A percentile compares a stretch with the other conserved stretches of the same genome.
Evolutionary conservation across 495 filamentous ascomycete species (phyloP).

Genomic region (Amniculicola lignicola): DNA sequence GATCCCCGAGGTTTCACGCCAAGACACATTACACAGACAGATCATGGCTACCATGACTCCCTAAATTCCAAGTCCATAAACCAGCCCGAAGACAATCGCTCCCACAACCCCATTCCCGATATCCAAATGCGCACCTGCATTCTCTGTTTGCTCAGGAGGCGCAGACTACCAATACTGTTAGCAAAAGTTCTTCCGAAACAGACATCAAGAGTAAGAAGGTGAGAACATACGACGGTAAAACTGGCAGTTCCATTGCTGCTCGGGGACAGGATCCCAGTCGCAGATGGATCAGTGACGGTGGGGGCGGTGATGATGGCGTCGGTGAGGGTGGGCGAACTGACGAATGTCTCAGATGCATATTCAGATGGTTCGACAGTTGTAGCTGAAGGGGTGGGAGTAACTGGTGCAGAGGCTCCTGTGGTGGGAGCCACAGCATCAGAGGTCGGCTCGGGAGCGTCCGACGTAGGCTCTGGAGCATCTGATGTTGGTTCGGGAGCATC

Average conservation of each 20-base stretch:
- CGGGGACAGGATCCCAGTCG: too few relatives aligned
- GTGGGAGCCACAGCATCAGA: neutral
- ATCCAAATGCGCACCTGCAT: neutral
- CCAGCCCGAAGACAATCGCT: neutral
- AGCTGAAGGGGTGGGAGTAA: neutral
- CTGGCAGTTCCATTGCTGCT: neutral
- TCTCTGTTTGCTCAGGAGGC: neutral
- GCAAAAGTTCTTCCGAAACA: too few relatives aligned
- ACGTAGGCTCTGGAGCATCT: too few relatives aligned
- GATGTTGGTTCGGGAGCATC: too few relatives aligned
- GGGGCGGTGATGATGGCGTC: neutral
- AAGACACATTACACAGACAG: too few relatives aligned
- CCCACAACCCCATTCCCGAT: neutral
- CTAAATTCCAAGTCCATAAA: neutral
- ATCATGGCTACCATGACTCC: too few relatives aligned
- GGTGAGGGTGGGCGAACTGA: neutral
- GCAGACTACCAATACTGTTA: neutral
- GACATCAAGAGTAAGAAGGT: too few relatives aligned
- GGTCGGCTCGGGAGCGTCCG: too few relatives aligned
- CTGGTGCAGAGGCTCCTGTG: neutral
- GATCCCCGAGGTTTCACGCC: too few relatives aligned
- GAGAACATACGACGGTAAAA: too few relatives aligned
- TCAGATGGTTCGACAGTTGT: neutral
- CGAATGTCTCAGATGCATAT: neutral
- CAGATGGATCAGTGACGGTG: neutral